Conservation (phyloP, 2,329 filamentous ascomycete genomes). For the Xylariaceae sp. region DNA sequence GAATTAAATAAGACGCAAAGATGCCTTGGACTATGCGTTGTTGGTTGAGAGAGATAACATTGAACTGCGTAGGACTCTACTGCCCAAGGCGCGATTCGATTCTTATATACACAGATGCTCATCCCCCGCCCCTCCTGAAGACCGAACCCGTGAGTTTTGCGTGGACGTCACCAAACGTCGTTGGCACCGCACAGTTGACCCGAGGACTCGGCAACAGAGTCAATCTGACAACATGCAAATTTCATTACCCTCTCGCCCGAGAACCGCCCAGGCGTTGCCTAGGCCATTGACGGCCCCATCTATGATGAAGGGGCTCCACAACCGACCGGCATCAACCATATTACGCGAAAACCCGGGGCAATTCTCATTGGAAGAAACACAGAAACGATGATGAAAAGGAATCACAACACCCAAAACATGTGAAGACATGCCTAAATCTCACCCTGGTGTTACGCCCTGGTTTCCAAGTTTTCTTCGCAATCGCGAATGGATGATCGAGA, state of each 20-base stretch:
- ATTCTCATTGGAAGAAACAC: not conserved
- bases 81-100: not conserved
- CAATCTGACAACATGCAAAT: not conserved
- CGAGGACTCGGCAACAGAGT: not conserved
- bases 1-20: not conserved
- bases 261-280: not conserved
- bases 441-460: too few relatives aligned
- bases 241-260: not conserved
- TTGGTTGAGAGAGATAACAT: too few relatives aligned
- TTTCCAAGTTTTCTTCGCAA: not conserved
- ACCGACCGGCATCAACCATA: not conserved
- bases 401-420: not conserved
- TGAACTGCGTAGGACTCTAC: not conserved
- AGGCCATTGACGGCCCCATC: conserved; percentile 1
- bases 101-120: not conserved
- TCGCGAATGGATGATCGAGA: conserved; percentile 9
- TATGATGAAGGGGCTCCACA: conserved; percentile 12
- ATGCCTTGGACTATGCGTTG: not conserved
- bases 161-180: conserved; percentile 15
- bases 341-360: not conserved
- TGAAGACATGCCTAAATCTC: not conserved
- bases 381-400: conserved; percentile 6
- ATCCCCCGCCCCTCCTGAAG: not conserved
- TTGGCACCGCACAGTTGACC: not conserved
- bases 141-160: not conserved